Percentiles rank a stretch among this genome's conserved stretches.
Evolutionary conservation across 768 basidiomycete genomes (phyloP).

Genomic region (Clathrus columnatus): DNA sequence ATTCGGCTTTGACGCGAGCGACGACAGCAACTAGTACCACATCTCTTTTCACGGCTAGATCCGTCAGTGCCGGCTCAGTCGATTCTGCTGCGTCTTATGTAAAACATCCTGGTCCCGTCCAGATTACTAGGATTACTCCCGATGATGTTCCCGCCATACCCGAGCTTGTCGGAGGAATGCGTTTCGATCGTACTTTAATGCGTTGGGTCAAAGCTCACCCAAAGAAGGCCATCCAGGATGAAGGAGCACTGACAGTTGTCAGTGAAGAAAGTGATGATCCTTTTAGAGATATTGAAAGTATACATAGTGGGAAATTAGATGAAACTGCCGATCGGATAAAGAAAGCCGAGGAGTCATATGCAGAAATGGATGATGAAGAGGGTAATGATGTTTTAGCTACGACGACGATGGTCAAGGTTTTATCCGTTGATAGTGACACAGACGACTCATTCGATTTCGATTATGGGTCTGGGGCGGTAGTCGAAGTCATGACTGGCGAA

Average conservation of each 20-base stretch:
- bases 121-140: conserved; percentile 74
- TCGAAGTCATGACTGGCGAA: conserved; percentile 41
- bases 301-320: conserved; percentile 33
- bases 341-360: not conserved
- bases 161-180: conserved; percentile 78
- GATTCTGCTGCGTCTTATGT: conserved; percentile 75
- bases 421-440: conserved; percentile 32
- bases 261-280: conserved; percentile 72
- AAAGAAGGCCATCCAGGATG: conserved; percentile 21
- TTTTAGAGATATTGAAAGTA: conserved; percentile 85
- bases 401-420: conserved; percentile 23
- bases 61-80: conserved; percentile 17
- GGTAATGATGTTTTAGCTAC: conserved; percentile 42
- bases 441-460: conserved; percentile 66
- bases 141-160: conserved; percentile 68
- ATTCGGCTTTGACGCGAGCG: conserved; percentile 49
- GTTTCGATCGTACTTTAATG: conserved; percentile 76
- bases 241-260: conserved; percentile 16
- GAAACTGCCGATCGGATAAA: conserved; percentile 10
- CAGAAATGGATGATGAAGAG: conserved; percentile 27
- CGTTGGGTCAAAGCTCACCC: conserved; percentile 69
- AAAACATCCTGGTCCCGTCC: conserved; percentile 73
- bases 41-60: conserved; percentile 1
- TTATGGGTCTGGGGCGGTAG: conserved; percentile 38
- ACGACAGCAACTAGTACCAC: conserved; percentile 1